Percentiles rank a stretch among this genome's conserved stretches.
These are phyloP conservation scores for Grigorovia jiainica DNA, from an alignment of 805 yeast species.

Conservation along the genomic window DNA sequence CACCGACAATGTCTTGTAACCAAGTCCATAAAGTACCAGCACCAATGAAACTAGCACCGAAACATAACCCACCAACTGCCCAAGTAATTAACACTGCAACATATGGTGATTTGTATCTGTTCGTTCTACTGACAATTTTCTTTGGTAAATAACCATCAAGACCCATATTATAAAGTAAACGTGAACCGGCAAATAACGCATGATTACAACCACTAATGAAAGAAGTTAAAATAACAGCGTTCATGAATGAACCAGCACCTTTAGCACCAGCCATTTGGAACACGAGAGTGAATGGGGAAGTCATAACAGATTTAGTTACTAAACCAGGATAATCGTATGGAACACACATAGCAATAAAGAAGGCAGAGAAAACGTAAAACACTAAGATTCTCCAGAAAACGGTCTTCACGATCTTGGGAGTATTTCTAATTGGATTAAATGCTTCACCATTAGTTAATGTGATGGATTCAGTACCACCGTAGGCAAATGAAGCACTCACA, in stretches of 20 bases:
- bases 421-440: conserved; percentile 45
- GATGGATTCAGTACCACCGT: conserved; percentile 41
- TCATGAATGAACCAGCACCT: conserved; percentile 41
- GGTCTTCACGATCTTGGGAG: conserved; percentile 50
- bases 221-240: conserved; percentile 47
- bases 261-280: conserved; percentile 43
- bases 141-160: conserved; percentile 33
- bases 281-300: conserved; percentile 39
- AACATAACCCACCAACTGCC: conserved; percentile 47
- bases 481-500: conserved; percentile 43
- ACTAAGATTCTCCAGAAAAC: conserved; percentile 49
- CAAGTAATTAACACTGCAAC: conserved; percentile 43
- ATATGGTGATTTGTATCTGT: conserved; percentile 39
- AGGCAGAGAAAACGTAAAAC: conserved; percentile 46
- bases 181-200: conserved; percentile 42
- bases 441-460: conserved; percentile 49
- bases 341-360: conserved; percentile 51
- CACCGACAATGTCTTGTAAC: conserved; percentile 45
- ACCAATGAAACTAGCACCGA: conserved; percentile 48
- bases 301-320: conserved; percentile 24
- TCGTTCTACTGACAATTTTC: conserved; percentile 30
- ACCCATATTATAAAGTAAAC: conserved; percentile 42
- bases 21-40: conserved; percentile 46
- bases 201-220: conserved; percentile 48
- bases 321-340: conserved; percentile 47